Percentiles rank a stretch among this genome's conserved stretches.
Evolutionary conservation across 78 protist species (phyloP).

Genomic region (Anaeramoeba ignava): DNA sequence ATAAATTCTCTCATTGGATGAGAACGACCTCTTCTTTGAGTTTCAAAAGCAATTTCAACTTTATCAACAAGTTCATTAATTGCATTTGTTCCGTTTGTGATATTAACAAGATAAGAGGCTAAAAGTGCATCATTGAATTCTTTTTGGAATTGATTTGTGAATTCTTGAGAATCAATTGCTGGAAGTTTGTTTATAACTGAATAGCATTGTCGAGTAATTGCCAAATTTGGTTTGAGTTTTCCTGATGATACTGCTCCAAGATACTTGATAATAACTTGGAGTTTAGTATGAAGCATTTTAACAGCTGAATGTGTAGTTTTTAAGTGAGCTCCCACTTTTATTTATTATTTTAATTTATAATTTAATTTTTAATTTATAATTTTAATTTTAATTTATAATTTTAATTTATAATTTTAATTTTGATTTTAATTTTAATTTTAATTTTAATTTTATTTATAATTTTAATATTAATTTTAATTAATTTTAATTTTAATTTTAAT

Average conservation of each 20-base stretch:
- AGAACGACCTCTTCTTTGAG: no score
- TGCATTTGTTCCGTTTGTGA: conserved; percentile 48
- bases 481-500: no score
- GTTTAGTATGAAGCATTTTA: conserved; percentile 43
- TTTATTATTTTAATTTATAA: no score
- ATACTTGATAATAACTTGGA: conserved; percentile 24
- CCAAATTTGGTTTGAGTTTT: not conserved
- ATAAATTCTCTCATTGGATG: no score
- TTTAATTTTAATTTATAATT: no score
- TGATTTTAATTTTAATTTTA: no score
- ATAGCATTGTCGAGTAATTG: not conserved
- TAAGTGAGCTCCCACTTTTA: conserved; percentile 35
- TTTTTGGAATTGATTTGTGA: conserved; percentile 15
- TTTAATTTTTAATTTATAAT: no score
- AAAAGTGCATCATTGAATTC: conserved; percentile 59
- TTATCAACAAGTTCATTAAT: conserved; percentile 62
- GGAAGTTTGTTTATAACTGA: conserved; percentile 45
- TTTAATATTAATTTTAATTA: no score
- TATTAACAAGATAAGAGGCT: conserved; percentile 49
- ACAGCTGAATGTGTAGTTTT: conserved; percentile 40
- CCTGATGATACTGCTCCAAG: conserved; percentile 26
- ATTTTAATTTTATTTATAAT: no score
- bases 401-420: no score
- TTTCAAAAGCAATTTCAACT: conserved; percentile 43
- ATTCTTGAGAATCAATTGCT: conserved; percentile 21